Evolutionary conservation across 768 basidiomycete genomes (phyloP).

Genomic region (Boletus bicolor): DNA sequence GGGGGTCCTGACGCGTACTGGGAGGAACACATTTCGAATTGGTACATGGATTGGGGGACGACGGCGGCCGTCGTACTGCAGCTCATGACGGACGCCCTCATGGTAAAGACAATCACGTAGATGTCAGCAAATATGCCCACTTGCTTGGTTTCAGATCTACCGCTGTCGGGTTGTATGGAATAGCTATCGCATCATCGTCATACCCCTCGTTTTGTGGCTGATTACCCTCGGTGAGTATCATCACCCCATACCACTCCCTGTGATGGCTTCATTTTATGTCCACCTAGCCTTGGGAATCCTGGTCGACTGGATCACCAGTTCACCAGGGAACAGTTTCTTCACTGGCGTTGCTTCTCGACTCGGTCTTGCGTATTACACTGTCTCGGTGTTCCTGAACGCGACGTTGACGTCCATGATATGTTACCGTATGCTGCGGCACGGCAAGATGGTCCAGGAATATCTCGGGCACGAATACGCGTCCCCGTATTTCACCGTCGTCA

Average conservation of each 20-base stretch:
- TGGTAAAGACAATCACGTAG: slow-evolving; percentile 6
- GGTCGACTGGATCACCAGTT: slow-evolving; percentile 7
- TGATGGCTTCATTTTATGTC: background rate
- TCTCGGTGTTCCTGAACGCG: slow-evolving; percentile 16
- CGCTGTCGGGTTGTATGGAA: slow-evolving; percentile 39
- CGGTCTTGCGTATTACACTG: slow-evolving; percentile 16
- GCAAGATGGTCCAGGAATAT: background rate
- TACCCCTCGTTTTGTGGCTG: slow-evolving; percentile 24
- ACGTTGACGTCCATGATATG: slow-evolving; percentile 24
- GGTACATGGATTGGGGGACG: slow-evolving; percentile 30
- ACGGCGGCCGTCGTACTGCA: slow-evolving; percentile 28
- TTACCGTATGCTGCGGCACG: slow-evolving; percentile 15
- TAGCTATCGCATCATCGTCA: slow-evolving; percentile 3
- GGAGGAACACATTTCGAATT: slow-evolving; percentile 17
- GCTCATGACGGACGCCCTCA: slow-evolving; percentile 34
- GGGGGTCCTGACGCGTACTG: slow-evolving; percentile 36
- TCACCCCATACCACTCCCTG: no score
- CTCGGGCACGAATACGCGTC: slow-evolving; percentile 19
- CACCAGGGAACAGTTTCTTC: slow-evolving; percentile 19
- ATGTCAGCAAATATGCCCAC: background rate
- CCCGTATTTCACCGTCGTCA: slow-evolving; percentile 12
- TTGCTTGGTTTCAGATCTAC: slow-evolving; percentile 34
- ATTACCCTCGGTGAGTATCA: slow-evolving; percentile 18
- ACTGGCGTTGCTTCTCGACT: slow-evolving; percentile 6
- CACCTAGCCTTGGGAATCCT: slow-evolving; percentile 17